Evolutionary conservation across 164 flowering plant species (phyloP).

Genomic region (Vitis cinerea): DNA sequence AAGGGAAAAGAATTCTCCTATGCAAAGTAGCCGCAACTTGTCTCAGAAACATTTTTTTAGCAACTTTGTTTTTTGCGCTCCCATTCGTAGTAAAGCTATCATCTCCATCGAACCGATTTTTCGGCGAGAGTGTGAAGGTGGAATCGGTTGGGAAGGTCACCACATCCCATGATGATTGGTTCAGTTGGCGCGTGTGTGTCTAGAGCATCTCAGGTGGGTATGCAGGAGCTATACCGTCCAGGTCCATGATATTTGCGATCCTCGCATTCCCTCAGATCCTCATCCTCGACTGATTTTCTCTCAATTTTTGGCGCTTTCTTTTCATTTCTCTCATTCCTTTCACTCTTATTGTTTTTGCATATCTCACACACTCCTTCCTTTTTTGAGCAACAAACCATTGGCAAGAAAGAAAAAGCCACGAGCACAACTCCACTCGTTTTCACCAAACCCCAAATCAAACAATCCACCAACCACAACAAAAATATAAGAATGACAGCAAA

Average conservation of each 20-base stretch:
- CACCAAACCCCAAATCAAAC: too few relatives aligned
- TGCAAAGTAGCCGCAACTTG: constrained; percentile 13
- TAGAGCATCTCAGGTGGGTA: constrained; percentile 8
- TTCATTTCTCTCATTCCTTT: constrained; percentile 1
- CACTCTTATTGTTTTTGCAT: not conserved
- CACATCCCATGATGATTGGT: constrained; percentile 67
- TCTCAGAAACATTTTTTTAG: constrained; percentile 15
- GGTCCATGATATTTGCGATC: constrained; percentile 10
- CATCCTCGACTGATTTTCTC: constrained; percentile 9
- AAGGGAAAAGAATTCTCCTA: constrained; percentile 3
- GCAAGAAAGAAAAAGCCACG: too few relatives aligned
- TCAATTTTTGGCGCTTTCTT: not conserved
- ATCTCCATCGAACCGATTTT: constrained; percentile 21
- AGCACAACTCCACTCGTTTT: too few relatives aligned
- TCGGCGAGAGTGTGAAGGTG: not conserved
- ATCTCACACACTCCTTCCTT: too few relatives aligned
- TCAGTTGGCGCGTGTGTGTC: constrained; percentile 45
- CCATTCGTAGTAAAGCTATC: constrained; percentile 26
- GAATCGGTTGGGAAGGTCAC: constrained; percentile 22
- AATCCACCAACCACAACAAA: too few relatives aligned
- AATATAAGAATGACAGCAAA: too few relatives aligned
- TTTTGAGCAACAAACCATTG: too few relatives aligned
- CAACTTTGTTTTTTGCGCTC: constrained; percentile 4
- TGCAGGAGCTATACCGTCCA: constrained; percentile 14
- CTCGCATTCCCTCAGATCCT: constrained; percentile 39